Percentiles rank a stretch among this genome's conserved stretches.
These are phyloP conservation scores for Niveomyces coronatus DNA, from an alignment of 2,329 filamentous ascomycete genomes.

Conservation along the genomic window DNA sequence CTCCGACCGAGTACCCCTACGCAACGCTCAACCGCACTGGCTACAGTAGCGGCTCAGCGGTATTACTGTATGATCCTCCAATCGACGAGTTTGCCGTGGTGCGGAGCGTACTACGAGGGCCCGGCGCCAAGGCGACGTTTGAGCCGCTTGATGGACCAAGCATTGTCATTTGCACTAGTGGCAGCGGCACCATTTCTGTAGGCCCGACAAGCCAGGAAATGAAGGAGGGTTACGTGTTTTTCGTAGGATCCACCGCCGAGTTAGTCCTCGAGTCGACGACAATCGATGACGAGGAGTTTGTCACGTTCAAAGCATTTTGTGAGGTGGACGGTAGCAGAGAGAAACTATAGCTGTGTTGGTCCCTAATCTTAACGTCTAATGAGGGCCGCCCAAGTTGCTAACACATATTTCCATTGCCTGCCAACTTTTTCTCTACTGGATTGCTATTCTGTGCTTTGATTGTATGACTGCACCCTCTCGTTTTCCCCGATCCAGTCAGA, in stretches of 20 bases:
- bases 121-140: slow-evolving; percentile 75
- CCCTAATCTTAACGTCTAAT: no score
- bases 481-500: no score
- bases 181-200: slow-evolving; percentile 73
- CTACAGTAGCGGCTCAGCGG: slow-evolving; percentile 66
- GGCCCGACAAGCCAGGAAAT: slow-evolving; percentile 71
- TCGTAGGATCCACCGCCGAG: slow-evolving; percentile 82
- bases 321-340: slow-evolving; percentile 50
- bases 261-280: slow-evolving; percentile 61
- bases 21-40: slow-evolving; percentile 69
- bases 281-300: slow-evolving; percentile 52
- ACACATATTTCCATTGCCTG: not conserved
- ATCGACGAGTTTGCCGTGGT: slow-evolving; percentile 95
- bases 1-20: slow-evolving; percentile 75
- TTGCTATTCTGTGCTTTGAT: not conserved
- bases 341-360: slow-evolving; percentile 19
- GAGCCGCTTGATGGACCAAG: slow-evolving; percentile 81
- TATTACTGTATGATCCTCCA: slow-evolving; percentile 80
- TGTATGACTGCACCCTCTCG: no score
- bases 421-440: not conserved
- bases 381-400: no score
- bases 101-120: slow-evolving; percentile 60
- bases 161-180: slow-evolving; percentile 82
- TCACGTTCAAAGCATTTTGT: slow-evolving; percentile 89
- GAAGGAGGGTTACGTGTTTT: slow-evolving; percentile 65